Base-by-base conservation (phyloP, 75 land plant species). In the Sequoiadendron giganteum region DNA sequence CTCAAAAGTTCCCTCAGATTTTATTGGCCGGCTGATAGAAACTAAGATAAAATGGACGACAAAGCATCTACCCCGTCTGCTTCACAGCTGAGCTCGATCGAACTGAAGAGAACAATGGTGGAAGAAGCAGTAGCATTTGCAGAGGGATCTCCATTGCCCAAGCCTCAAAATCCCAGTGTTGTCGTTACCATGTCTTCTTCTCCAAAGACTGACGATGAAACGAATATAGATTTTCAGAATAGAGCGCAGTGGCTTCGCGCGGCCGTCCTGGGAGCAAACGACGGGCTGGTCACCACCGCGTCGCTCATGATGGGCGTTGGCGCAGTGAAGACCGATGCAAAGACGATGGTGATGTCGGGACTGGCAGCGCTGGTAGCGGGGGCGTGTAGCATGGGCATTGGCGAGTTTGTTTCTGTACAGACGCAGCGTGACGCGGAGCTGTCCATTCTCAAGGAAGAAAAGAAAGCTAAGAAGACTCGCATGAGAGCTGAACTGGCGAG, bases 301-400 rank as follows among this genome's bases (percentile, higher is more conserved):
- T 96, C 97, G 1, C 90, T 97, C 5, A 94, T 97, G 96, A 89
- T 97, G 93, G 99, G 97, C 1, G 91, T 97, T 14, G 94, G 95
- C 15, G 97, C 97, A 2, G 94, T 93, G 42, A 94, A 93, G 45
- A 55, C 86, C 2, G 91, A 90, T 34, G 48, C 86, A 47, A 94
- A 89, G 73, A 91, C 92, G 84, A 93, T 92, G 94, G 86, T 96
- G 11, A 54, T 97, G 16, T 92, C 95, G 11, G 99, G 98, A 16
- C 89, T 97, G 61, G 99, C 98, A 0, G 97, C 96, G 19, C 92
- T 97, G 18, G 90, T 97, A 1, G 98, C 96, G 2, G 99, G 99
- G 0, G 99, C 99, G 0, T 95, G 98, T 68, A 94, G 95, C 87
- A 97, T 97, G 99, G 98, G 96, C 75, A 96, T 97, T 14, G 98